Percentiles rank a stretch among this genome's conserved stretches.
phyloP scores from a whole-genome alignment of 176 grass and related monocot species.

The Aegilops sharonensis region DNA sequence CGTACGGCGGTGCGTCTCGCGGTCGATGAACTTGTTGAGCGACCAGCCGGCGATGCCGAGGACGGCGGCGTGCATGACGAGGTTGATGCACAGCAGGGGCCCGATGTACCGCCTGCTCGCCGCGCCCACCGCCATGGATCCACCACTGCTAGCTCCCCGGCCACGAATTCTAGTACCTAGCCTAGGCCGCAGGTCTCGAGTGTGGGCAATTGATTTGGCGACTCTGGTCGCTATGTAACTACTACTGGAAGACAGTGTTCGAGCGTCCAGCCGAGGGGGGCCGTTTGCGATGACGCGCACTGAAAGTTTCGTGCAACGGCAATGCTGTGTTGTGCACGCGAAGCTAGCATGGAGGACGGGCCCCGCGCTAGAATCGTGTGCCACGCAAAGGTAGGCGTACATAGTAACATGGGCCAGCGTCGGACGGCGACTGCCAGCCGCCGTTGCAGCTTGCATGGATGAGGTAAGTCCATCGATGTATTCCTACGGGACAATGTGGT shows the following conservation, averaged over 20 bases:
- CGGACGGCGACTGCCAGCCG: neutral
- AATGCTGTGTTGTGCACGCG: neutral
- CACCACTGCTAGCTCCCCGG: neutral
- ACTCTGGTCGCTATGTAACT: neutral
- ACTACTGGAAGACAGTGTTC: too few relatives aligned
- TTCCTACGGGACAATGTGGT: too few relatives aligned
- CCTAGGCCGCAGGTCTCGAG: neutral
- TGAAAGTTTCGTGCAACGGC: neutral
- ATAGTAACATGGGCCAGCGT: neutral
- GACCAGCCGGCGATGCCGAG: conserved; percentile 17
- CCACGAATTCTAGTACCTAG: neutral
- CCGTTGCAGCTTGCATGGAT: too few relatives aligned
- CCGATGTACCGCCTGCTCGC: conserved; percentile 13
- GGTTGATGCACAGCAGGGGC: conserved; percentile 6
- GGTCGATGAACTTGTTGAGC: conserved; percentile 21
- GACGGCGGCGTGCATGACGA: conserved; percentile 7
- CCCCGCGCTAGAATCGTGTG: too few relatives aligned
- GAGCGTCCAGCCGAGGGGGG: too few relatives aligned
- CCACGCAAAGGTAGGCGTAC: neutral
- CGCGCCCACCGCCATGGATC: neutral
- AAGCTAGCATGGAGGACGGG: neutral
- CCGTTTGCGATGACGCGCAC: neutral
- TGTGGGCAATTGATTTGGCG: neutral
- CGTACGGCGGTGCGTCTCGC: conserved; percentile 13
- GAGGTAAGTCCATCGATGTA: too few relatives aligned